A percentile compares a stretch with the other conserved stretches of the same genome.
These are phyloP conservation scores for Acanthochlamys bracteata DNA, from an alignment of 106 monocot species.

Conservation along the genomic window DNA sequence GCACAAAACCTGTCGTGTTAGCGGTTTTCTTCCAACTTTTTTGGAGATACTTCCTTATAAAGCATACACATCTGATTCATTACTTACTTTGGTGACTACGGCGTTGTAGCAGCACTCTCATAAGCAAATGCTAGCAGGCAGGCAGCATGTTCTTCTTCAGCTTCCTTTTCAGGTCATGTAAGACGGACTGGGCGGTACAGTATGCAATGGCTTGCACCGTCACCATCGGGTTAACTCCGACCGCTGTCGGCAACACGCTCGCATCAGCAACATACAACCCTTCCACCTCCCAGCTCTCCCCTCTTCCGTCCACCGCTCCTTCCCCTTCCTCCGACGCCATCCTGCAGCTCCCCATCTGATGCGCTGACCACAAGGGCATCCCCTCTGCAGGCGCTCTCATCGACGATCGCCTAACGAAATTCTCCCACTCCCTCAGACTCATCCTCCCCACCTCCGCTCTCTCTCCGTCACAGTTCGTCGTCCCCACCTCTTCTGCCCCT, in stretches of 20 bases:
- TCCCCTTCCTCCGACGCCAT: slow-evolving; percentile 47
- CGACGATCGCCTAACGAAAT: slow-evolving; percentile 25
- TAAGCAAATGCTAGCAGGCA: too few relatives aligned
- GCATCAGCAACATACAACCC: slow-evolving; percentile 50
- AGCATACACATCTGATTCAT: too few relatives aligned
- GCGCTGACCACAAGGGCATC: slow-evolving; percentile 46
- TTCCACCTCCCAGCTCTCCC: slow-evolving; percentile 83
- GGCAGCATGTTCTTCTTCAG: background rate
- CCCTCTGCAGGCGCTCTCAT: slow-evolving; percentile 11
- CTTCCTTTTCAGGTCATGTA: slow-evolving; percentile 24
- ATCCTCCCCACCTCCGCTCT: slow-evolving; percentile 21
- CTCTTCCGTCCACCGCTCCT: too few relatives aligned
- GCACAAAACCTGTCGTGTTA: too few relatives aligned
- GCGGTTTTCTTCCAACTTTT: too few relatives aligned
- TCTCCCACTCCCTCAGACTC: slow-evolving; percentile 27
- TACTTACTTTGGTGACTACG: too few relatives aligned
- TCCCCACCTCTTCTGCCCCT: slow-evolving; percentile 71
- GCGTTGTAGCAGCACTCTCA: too few relatives aligned
- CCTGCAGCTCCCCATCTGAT: slow-evolving; percentile 85
- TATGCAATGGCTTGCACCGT: slow-evolving; percentile 70
- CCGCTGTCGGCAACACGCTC: slow-evolving; percentile 62
- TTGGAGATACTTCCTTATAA: too few relatives aligned
- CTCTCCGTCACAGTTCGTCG: slow-evolving; percentile 37
- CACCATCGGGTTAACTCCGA: slow-evolving; percentile 82
- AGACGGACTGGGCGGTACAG: slow-evolving; percentile 44